Base-by-base conservation (phyloP, 805 yeast genomes). In the Saturnispora ahearnii region DNA sequence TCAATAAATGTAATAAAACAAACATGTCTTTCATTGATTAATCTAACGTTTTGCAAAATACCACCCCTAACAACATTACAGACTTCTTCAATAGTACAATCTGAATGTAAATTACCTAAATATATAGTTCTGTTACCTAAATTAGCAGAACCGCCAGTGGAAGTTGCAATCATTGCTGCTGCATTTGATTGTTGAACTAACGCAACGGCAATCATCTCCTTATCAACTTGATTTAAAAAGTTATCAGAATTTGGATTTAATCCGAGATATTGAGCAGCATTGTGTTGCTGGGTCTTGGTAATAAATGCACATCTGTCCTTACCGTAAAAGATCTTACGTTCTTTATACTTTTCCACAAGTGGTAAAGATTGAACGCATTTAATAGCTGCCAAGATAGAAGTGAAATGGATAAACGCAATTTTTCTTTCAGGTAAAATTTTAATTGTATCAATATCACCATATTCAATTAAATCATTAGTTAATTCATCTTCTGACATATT, bases 61-160 rank as follows among this genome's bases (percentile, higher is more conserved):
- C 99, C 99, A 47, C 98, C 98, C 55, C 98, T 79, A 22, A 91
- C 95, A 47, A 87, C 96, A 62, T 93, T 93, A 72, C 99, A 91
- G 46, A 91, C 84, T 63, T 93, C 98, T 66, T 90, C 97, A 48
- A 85, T 79, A 10, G 87, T 83, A 11, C 93, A 82, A 53, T 85
- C 95, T 48, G 86, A 89, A 56, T 91, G 96, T 55, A 93, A 73
- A 61, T 84, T 86, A 28, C 97, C 97, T 55, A 91, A 72, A 63
- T 89, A 91, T 36, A 91, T 90, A 0, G 97, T 90, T 65, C 99
- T 75, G 64, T 91, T 91, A 42, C 98, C 98, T 56, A 89, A 73
- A 63, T 91, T 91, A 51, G 81, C 81, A 26, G 91, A 87, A 24
- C 97, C 97, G 12, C 96, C 97, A 2, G 96, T 95, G 48, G 90